Evolutionary conservation across 805 yeast species (phyloP), one percentile per base, ranked within the genome.

Genomic region (Citeromyces matritensis): DNA sequence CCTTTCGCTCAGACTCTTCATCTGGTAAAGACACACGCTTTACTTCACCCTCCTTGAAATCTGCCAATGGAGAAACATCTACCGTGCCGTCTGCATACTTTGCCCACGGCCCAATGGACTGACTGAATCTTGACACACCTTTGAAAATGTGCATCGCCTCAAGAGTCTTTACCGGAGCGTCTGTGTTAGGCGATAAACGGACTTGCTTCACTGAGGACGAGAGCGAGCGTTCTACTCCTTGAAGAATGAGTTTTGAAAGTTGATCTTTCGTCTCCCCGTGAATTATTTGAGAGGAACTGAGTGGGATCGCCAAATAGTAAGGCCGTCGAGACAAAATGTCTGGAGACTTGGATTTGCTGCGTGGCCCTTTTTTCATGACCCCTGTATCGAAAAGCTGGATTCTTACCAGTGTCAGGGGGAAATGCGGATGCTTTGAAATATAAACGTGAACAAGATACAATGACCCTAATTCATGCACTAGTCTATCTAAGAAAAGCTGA

Each of bases 51-150:
- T 45, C 41, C 6, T 50, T 52, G 1, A 55, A 45, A 24, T 59
- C 50, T 11, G 63, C 68, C 24, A 80, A 54, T 0, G 93, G 86
- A 1, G 74, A 64, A 3, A 65, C 58, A 48, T 82, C 94, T 5
- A 73, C 69, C 1, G 59, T 53, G 0, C 72, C 73, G 39, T 73
- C 72, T 0, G 93, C 88, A 47, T 79, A 82, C 0, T 76, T 67
- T 0, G 69, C 47, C 93, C 93, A 82, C 6, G 69, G 60, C 0
- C 88, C 94, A 33, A 76, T 44, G 7, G 85, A 62, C 19, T 65
- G 55, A 1, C 76, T 61, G 40, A 67, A 68, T 32, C 86, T 53
- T 1, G 85, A 72, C 14, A 62, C 63, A 3, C 86, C 85, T 34
- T 68, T 62, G 9, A 74, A 43, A 2, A 73, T 56, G 38, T 65